phyloP scores from a whole-genome alignment of 306 rosid species.

The Corylus heterophylla region DNA sequence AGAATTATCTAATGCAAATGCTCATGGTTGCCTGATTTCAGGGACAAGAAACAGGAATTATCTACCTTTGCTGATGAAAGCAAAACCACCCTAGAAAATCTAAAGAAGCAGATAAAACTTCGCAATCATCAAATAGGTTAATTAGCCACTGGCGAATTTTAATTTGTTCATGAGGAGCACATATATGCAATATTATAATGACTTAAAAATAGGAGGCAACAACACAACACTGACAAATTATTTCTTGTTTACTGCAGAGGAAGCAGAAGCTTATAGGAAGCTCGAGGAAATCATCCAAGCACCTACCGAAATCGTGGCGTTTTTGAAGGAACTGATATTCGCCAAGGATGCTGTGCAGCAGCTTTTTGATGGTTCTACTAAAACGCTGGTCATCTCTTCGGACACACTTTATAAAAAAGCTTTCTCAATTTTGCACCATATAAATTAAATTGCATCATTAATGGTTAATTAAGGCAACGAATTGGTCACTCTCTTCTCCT shows the following conservation, averaged over 20 bases:
- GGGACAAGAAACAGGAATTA: slow-evolving; percentile 36
- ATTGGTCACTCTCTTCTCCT: too few species aligned
- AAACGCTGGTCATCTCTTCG: slow-evolving; percentile 21
- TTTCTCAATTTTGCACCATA: too few species aligned
- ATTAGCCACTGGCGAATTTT: background rate
- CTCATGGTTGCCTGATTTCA: background rate
- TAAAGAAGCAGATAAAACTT: slow-evolving; percentile 31
- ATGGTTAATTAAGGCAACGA: too few species aligned
- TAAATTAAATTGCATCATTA: too few species aligned
- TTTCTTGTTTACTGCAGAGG: slow-evolving; percentile 9
- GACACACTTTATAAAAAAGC: too few species aligned
- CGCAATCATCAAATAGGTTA: slow-evolving; percentile 40
- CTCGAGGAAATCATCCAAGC: slow-evolving; percentile 12
- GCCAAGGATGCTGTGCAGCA: slow-evolving; percentile 16
- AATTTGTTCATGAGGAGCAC: background rate
- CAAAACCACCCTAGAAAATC: slow-evolving; percentile 39
- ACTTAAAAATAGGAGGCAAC: background rate
- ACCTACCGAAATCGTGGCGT: slow-evolving; percentile 33
- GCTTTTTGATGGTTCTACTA: slow-evolving; percentile 35
- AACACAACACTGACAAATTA: background rate
- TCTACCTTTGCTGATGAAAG: slow-evolving; percentile 44
- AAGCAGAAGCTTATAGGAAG: slow-evolving; percentile 1
- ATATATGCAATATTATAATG: background rate
- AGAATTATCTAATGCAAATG: background rate
- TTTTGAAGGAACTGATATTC: slow-evolving; percentile 1